Evolutionary conservation across 2,329 filamentous ascomycete species (phyloP).

Genomic region (Cladosporium oxysporum): DNA sequence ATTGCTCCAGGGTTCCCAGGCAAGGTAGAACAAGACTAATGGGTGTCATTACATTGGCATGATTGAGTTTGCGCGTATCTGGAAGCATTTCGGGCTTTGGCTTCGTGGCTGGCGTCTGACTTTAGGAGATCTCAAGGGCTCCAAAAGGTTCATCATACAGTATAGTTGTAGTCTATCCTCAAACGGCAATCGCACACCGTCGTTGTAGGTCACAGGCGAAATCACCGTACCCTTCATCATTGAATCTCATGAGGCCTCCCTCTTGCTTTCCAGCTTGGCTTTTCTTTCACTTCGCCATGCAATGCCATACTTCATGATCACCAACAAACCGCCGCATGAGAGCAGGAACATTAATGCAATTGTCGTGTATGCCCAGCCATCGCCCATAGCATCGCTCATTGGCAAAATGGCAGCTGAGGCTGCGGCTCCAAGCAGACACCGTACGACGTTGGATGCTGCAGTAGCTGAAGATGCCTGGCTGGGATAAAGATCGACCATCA

Average conservation of each 20-base stretch:
- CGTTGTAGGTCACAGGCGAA: not conserved
- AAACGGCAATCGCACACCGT: not conserved
- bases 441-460: slow-evolving; percentile 47
- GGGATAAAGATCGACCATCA: slow-evolving; percentile 51
- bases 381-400: slow-evolving; percentile 42
- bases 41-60: not conserved
- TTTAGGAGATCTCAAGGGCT: not conserved
- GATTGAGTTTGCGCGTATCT: slow-evolving; percentile 12
- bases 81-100: slow-evolving; percentile 1
- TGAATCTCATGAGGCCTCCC: not conserved
- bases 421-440: slow-evolving; percentile 48
- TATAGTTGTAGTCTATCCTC: not conserved
- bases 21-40: not conserved
- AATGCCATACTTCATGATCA: slow-evolving; percentile 31
- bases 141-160: not conserved
- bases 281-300: slow-evolving; percentile 31
- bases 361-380: slow-evolving; percentile 46
- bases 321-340: slow-evolving; percentile 24
- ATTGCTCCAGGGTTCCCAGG: not conserved
- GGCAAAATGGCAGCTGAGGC: slow-evolving; percentile 43
- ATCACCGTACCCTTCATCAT: not conserved
- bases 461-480: slow-evolving; percentile 45
- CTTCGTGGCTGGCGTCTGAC: not conserved
- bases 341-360: slow-evolving; percentile 33
- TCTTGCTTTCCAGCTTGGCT: not conserved